Base-by-base conservation (phyloP, 441 rosid species). In the Pelargonium myrrhifolium region DNA sequence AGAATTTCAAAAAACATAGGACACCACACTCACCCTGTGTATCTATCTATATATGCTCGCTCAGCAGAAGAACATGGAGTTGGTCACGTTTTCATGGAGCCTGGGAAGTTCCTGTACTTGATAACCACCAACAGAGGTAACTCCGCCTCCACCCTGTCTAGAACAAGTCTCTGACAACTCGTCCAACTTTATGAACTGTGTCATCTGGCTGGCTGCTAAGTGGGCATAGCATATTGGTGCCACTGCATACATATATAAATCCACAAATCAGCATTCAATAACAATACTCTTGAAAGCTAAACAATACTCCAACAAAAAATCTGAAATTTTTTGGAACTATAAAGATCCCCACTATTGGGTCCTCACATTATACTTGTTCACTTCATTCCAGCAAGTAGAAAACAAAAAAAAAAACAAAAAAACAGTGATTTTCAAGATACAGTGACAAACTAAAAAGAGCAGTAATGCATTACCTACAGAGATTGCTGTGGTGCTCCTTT, bases 181-280 rank as follows among this genome's bases (percentile, higher is more conserved):
- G 45, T 86, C 89, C 9, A 73, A 84, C 72, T 89, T 87, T 55
- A 87, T 69, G 49, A 86, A 77, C 1, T 81, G 79, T 3, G 78
- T 71, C 80, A 87, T 53, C 75, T 87, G 91, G 15, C 78, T 68
- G 6, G 96, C 93, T 1, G 93, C 96, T 68, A 82, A 56, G 67
- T 86, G 93, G 1, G 93, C 91, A 10, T 87, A 87, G 71, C 88
- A 83, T 2, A 89, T 61, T 0, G 96, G 91, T 21, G 96, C 89
- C 68, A 87, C 93, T 85, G 81, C 72, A 79, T 31, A n/a, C 6
- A 2, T 31, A 31, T n/a, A n/a, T n/a, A n/a, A n/a, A n/a, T n/a
- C n/a, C n/a, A n/a, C n/a, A n/a, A n/a, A n/a, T n/a, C n/a, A n/a
- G n/a, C n/a, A n/a, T n/a, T n/a, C n/a, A n/a, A n/a, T n/a, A n/a